Conservation (phyloP, 1,284 basidiomycete genomes). For the Rhodotorula sp. region DNA sequence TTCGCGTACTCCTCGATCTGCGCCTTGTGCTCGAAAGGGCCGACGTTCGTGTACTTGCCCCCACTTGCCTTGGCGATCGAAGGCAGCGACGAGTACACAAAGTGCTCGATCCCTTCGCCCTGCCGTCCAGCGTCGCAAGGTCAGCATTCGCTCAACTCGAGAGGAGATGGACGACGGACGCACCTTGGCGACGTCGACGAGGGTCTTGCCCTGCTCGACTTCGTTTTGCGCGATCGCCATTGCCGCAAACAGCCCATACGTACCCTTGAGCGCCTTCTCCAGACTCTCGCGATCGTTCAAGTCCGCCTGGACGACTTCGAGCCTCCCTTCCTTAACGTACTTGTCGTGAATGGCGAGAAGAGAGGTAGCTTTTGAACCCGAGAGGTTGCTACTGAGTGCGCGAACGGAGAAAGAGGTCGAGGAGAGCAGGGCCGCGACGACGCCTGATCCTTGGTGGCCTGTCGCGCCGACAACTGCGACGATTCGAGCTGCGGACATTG, state of each 20-base stretch:
- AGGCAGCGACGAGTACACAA: slow-evolving; percentile 19
- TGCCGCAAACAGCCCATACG: slow-evolving; percentile 8
- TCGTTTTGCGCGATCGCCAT: slow-evolving; percentile 2
- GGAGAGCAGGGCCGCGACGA: slow-evolving; percentile 19
- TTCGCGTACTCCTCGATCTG: slow-evolving; percentile 1
- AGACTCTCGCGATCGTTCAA: slow-evolving; percentile 15
- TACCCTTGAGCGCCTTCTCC: slow-evolving; percentile 9
- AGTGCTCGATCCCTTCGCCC: slow-evolving; percentile 10
- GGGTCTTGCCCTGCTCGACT: slow-evolving; percentile 9
- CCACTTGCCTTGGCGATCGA: background rate
- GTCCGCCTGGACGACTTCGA: slow-evolving; percentile 16
- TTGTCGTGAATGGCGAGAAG: slow-evolving; percentile 1
- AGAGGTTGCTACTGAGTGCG: slow-evolving; percentile 16
- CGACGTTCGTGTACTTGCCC: slow-evolving; percentile 4
- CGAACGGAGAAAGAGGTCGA: slow-evolving; percentile 9
- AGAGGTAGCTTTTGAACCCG: slow-evolving; percentile 4
- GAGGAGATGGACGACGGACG: too few relatives aligned
- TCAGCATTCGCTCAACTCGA: background rate
- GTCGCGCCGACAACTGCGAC: slow-evolving; percentile 21
- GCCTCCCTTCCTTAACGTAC: background rate
- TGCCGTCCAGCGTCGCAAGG: background rate
- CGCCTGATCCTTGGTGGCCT: slow-evolving; percentile 21
- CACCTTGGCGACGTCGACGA: slow-evolving; percentile 22
- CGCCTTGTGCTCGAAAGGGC: slow-evolving; percentile 10
- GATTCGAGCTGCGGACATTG: too few relatives aligned